Base-by-base conservation (phyloP, 768 basidiomycete genomes). In the Tephrocybe rancida region DNA sequence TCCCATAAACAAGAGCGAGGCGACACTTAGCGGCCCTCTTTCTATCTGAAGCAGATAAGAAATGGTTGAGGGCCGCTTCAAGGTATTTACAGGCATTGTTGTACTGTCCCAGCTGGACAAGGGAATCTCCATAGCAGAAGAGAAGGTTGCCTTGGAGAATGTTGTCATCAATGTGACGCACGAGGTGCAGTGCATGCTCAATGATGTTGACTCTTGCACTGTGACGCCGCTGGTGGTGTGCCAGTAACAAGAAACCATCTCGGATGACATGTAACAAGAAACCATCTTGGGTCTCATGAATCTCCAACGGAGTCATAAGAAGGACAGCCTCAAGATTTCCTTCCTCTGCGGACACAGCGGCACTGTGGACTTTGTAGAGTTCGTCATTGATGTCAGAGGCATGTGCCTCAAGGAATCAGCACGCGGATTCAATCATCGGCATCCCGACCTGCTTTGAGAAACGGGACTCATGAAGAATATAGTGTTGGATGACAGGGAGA, bases 211-310 rank as follows among this genome's bases (percentile, higher is more conserved):
- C 25, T 18, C 57, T 13, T 34, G 19, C 3, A 1, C 5, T 54
- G 1, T 54, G 52, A 25, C 39, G 25, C 7, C 22, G 13, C 38
- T 67, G 65, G 44, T 63, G 57, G 25, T 47, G 35, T 26, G 55
- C 41, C 19, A 61, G 57, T 2, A 49, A 18, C 10, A 66, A 64
- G 19, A 24, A 62, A 48, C n/a, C 56, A 27, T 62, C 52, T 14
- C 13, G 21, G 27, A 50, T 41, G 21, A 41, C 7, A 5, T 21
- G 4, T 10, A 16, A 10, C n/a, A n/a, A n/a, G n/a, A n/a, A n/a
- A n/a, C n/a, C n/a, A n/a, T n/a, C n/a, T n/a, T 44, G 11, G n/a
- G 9, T n/a, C 5, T 5, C 29, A 13, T 19, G 35, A 21, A 37
- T 19, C 2, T 0, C 38, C n/a, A n/a, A n/a, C 3, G 21, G n/a